Percentiles rank a stretch among this genome's conserved stretches.
These are phyloP conservation scores for Otatea glauca DNA, from an alignment of 176 grass and related monocot genomes.

Conservation along the genomic window DNA sequence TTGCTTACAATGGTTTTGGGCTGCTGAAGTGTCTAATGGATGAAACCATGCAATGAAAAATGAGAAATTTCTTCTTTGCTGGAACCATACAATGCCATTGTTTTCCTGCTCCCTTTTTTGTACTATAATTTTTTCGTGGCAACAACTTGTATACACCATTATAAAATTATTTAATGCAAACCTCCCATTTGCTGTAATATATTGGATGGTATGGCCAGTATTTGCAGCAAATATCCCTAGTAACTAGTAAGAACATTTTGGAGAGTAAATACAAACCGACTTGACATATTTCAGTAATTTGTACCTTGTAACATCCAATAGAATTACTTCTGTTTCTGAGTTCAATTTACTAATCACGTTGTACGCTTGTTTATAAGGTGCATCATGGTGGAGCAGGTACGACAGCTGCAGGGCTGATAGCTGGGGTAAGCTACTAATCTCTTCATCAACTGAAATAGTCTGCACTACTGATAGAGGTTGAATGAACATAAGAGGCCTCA, in stretches of 20 bases:
- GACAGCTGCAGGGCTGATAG: slow-evolving; percentile 86
- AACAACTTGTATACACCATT: slow-evolving; percentile 1
- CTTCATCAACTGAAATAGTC: slow-evolving; percentile 21
- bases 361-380: slow-evolving; percentile 58
- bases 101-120: background rate
- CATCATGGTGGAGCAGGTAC: slow-evolving; percentile 99
- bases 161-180: background rate
- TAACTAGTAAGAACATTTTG: background rate
- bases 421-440: slow-evolving; percentile 73
- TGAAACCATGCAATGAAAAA: background rate
- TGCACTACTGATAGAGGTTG: background rate
- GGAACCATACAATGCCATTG: background rate
- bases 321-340: slow-evolving; percentile 21
- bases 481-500: background rate
- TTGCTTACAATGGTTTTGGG: slow-evolving; percentile 15
- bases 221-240: background rate
- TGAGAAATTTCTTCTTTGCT: background rate
- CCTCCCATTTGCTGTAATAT: background rate
- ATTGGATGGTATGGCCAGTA: slow-evolving; percentile 7
- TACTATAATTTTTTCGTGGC: background rate
- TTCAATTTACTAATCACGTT: slow-evolving; percentile 33
- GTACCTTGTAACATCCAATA: background rate
- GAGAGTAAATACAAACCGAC: background rate
- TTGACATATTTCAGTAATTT: slow-evolving; percentile 17
- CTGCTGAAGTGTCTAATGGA: background rate